Evolutionary conservation across 768 basidiomycete genomes (phyloP).

Genomic region (Aureoboletus auriporus): DNA sequence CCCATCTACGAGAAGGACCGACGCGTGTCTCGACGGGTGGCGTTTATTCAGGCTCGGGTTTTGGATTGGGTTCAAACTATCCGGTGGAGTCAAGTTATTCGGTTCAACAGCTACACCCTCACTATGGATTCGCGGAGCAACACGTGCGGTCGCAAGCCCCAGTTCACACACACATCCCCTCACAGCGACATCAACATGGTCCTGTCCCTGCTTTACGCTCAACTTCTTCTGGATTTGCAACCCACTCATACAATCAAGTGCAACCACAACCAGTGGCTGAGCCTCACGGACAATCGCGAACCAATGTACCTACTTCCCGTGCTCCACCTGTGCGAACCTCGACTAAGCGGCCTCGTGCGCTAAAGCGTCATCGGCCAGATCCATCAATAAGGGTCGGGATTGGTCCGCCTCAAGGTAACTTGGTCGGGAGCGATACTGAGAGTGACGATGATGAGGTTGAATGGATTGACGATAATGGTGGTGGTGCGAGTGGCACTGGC

Average conservation of each 20-base stretch:
- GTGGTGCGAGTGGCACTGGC: not conserved
- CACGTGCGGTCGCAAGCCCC: conserved; percentile 6
- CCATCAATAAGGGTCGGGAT: not conserved
- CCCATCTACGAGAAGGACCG: conserved; percentile 2
- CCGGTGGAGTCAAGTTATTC: conserved; percentile 1
- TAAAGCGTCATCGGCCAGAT: conserved; percentile 19
- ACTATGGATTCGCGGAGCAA: conserved; percentile 8
- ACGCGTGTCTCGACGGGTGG: not conserved
- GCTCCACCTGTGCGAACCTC: conserved; percentile 8
- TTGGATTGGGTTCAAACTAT: conserved; percentile 1
- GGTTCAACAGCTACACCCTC: conserved; percentile 1
- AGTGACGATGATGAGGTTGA: conserved; percentile 31
- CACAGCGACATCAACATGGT: conserved; percentile 9
- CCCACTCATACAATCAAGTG: not conserved
- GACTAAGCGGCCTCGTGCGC: conserved; percentile 17
- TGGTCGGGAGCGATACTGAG: conserved; percentile 25
- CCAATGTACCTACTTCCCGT: not conserved
- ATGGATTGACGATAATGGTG: conserved; percentile 13
- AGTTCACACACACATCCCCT: not conserved
- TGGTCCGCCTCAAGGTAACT: not conserved
- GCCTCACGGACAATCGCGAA: conserved; percentile 1
- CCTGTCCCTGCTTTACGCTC: conserved; percentile 3
- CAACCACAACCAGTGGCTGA: not conserved
- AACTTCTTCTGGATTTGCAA: not conserved
- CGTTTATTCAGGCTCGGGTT: not conserved